A percentile compares a stretch with the other conserved stretches of the same genome.
Conservation (phyloP, 306 rosid species). For the Sophora flavescens region DNA sequence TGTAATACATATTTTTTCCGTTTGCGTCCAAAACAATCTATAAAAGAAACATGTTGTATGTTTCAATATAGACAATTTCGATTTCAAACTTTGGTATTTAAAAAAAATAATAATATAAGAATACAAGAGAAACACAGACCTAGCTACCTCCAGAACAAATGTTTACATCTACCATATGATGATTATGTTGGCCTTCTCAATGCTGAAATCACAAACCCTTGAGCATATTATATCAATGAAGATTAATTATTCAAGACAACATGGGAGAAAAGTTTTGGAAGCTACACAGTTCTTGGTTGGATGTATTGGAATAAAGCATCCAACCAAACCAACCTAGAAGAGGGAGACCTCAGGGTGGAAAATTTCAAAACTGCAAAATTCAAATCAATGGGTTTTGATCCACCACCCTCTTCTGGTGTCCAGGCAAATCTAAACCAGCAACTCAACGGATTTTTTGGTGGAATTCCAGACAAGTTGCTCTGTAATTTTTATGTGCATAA, state of each 20-base stretch:
- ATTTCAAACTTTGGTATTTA: not conserved
- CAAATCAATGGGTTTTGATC: slow-evolving; percentile 49
- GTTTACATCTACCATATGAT: slow-evolving; percentile 24
- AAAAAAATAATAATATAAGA: not conserved
- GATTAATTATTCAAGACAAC: not conserved
- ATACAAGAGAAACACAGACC: not conserved
- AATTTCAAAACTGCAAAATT: slow-evolving; percentile 22
- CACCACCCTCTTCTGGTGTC: slow-evolving; percentile 51
- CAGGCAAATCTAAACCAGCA: slow-evolving; percentile 61
- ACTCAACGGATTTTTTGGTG: slow-evolving; percentile 44
- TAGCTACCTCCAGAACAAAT: slow-evolving; percentile 18
- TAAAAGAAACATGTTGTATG: not conserved
- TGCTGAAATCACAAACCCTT: slow-evolving; percentile 1
- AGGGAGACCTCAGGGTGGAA: slow-evolving; percentile 44
- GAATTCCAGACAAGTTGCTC: slow-evolving; percentile 36
- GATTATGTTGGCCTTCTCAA: slow-evolving; percentile 7
- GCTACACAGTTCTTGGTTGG: slow-evolving; percentile 24
- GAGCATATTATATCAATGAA: slow-evolving; percentile 13
- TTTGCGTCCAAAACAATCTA: too few species aligned
- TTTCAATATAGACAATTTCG: not conserved
- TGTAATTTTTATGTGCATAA: slow-evolving; percentile 40
- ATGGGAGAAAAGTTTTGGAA: not conserved
- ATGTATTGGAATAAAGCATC: slow-evolving; percentile 24
- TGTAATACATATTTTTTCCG: too few species aligned
- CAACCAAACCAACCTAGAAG: slow-evolving; percentile 41